Conservation (phyloP, 148 eudicot species). For the Rhododendron williamsianum region DNA sequence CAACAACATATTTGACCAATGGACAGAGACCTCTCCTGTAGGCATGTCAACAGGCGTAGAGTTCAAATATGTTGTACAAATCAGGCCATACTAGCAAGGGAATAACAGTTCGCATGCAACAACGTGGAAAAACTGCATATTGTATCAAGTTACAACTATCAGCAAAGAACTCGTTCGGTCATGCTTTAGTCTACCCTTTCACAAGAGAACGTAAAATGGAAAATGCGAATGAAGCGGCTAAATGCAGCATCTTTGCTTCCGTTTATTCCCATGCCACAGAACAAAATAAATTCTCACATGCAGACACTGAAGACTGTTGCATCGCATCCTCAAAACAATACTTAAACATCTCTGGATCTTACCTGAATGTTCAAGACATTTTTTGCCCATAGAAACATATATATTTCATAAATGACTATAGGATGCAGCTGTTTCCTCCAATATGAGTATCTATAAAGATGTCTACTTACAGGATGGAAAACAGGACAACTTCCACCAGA, state of each 20-base stretch:
- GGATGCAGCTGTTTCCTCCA: not conserved
- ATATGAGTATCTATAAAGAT: not conserved
- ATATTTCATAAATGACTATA: not conserved
- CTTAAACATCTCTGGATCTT: not conserved
- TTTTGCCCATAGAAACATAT: not conserved
- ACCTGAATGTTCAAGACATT: not conserved
- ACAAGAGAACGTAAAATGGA: not conserved
- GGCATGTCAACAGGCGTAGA: not conserved
- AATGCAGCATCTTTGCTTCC: not conserved
- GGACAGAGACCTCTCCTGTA: not conserved
- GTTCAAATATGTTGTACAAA: not conserved
- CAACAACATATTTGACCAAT: not conserved
- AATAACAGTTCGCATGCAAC: not conserved
- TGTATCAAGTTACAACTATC: not conserved
- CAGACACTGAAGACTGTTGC: not conserved
- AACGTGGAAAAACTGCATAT: not conserved
- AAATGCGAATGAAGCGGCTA: not conserved
- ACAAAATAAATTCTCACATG: not conserved
- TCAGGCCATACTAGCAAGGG: not conserved
- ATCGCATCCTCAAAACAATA: not conserved
- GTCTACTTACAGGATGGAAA: slow-evolving; percentile 26
- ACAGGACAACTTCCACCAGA: slow-evolving; percentile 28
- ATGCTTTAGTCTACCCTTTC: not conserved
- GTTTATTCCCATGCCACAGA: not conserved
- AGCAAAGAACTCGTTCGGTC: not conserved